phyloP scores from a whole-genome alignment of 768 basidiomycete genomes.

The Sistotremastrum niveocremeum region DNA sequence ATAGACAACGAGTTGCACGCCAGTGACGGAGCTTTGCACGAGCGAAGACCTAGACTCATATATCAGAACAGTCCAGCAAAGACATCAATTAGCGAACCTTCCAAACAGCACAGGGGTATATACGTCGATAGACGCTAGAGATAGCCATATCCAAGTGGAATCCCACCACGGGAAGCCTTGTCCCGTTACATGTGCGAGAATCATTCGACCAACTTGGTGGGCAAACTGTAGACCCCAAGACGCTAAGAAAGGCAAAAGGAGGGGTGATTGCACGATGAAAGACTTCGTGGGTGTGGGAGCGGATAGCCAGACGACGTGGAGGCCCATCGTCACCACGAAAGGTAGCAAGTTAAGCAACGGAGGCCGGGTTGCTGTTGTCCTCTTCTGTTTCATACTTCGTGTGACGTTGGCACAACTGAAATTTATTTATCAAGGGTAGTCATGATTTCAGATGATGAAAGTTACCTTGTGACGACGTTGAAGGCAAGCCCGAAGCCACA shows the following conservation, averaged over 20 bases:
- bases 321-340: slow-evolving; percentile 52
- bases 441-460: neutral
- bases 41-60: slow-evolving; percentile 38
- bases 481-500: slow-evolving; percentile 53
- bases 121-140: slow-evolving; percentile 69
- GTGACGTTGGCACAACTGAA: slow-evolving; percentile 71
- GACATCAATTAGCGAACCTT: slow-evolving; percentile 31
- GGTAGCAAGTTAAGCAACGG: slow-evolving; percentile 73
- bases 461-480: slow-evolving; percentile 67
- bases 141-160: slow-evolving; percentile 73
- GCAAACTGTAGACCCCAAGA: slow-evolving; percentile 91
- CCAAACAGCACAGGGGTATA: slow-evolving; percentile 58
- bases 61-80: neutral
- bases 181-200: slow-evolving; percentile 83
- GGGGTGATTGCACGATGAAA: slow-evolving; percentile 58
- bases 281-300: slow-evolving; percentile 48
- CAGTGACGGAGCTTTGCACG: slow-evolving; percentile 52
- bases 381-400: slow-evolving; percentile 24
- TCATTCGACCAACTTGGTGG: slow-evolving; percentile 85
- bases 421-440: neutral
- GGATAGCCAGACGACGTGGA: slow-evolving; percentile 74
- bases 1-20: slow-evolving; percentile 60
- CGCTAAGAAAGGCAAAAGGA: slow-evolving; percentile 78
- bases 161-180: slow-evolving; percentile 79
- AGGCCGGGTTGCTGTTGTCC: slow-evolving; percentile 14